Conservation (phyloP, 1,284 basidiomycete genomes). For the Bondarzewia mesenterica region DNA sequence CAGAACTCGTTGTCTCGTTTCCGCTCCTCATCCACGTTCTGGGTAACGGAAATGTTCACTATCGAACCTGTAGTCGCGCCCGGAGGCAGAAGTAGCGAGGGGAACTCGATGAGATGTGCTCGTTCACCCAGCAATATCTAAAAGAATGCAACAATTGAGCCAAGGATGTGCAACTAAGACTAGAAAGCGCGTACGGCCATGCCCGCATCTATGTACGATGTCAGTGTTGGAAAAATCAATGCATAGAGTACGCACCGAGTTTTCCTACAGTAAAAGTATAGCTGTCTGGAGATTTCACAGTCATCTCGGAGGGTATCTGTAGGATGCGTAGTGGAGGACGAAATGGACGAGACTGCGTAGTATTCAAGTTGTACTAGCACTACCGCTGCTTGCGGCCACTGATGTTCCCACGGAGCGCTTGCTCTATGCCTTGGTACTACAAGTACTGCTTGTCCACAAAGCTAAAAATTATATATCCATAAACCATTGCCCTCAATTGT, state of each 20-base stretch:
- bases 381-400: too few species aligned
- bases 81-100: slow-evolving; percentile 84
- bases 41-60: slow-evolving; percentile 88
- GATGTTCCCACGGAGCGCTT: too few species aligned
- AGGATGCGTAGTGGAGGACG: too few species aligned
- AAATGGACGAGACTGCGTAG: too few species aligned
- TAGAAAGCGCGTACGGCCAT: slow-evolving; percentile 57
- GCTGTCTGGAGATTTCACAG: slow-evolving; percentile 34
- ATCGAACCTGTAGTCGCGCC: slow-evolving; percentile 91
- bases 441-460: too few species aligned
- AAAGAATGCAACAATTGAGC: slow-evolving; percentile 3
- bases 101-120: slow-evolving; percentile 93
- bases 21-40: slow-evolving; percentile 78
- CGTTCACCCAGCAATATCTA: slow-evolving; percentile 88
- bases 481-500: too few species aligned
- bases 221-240: slow-evolving; percentile 2
- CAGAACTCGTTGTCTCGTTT: slow-evolving; percentile 75
- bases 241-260: slow-evolving; percentile 38
- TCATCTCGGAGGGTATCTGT: slow-evolving; percentile 1
- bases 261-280: slow-evolving; percentile 70
- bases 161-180: neutral
- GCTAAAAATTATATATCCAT: too few species aligned
- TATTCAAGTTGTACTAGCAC: too few species aligned
- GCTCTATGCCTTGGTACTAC: too few species aligned
- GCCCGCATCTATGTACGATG: slow-evolving; percentile 51